A percentile compares a stretch with the other conserved stretches of the same genome.
Evolutionary conservation across 164 flowering plant species (phyloP).

Genomic region (Saururus chinensis): DNA sequence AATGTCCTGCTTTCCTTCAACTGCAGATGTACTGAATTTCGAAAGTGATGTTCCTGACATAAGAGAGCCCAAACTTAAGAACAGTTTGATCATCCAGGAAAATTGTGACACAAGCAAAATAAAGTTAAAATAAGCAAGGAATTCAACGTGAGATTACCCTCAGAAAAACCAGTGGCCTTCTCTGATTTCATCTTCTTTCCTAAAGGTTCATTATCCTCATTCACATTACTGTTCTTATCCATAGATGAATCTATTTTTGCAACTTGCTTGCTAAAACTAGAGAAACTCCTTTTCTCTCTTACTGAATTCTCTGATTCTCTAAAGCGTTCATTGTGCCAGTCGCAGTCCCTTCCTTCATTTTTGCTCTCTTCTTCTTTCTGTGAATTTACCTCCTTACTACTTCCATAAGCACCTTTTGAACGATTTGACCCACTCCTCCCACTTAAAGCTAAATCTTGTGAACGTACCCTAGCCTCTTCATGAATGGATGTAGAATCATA

Average conservation of each 20-base stretch:
- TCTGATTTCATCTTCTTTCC: constrained; percentile 41
- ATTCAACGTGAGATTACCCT: constrained; percentile 21
- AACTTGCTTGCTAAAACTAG: constrained; percentile 6
- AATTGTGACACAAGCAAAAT: neutral
- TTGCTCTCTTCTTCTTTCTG: constrained; percentile 30
- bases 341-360: constrained; percentile 23
- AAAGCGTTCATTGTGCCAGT: constrained; percentile 20
- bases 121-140: neutral
- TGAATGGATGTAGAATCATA: constrained; percentile 16
- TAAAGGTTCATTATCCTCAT: constrained; percentile 26
- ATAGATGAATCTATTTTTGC: constrained; percentile 8
- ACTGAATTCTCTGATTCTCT: constrained; percentile 20
- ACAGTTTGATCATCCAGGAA: neutral
- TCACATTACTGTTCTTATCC: constrained; percentile 17
- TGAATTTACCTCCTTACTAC: constrained; percentile 24
- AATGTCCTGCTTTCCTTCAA: constrained; percentile 25
- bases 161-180: constrained; percentile 14
- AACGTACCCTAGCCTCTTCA: constrained; percentile 31
- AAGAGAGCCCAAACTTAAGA: neutral
- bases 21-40: constrained; percentile 11
- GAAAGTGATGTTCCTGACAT: constrained; percentile 8
- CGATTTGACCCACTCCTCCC: constrained; percentile 23
- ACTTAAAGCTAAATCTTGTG: constrained; percentile 18
- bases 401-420: constrained; percentile 24
- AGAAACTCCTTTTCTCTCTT: neutral